These are phyloP conservation scores for Staphylotrichum tortipilum DNA, from an alignment of 495 filamentous ascomycete species.

Conservation along the genomic window DNA sequence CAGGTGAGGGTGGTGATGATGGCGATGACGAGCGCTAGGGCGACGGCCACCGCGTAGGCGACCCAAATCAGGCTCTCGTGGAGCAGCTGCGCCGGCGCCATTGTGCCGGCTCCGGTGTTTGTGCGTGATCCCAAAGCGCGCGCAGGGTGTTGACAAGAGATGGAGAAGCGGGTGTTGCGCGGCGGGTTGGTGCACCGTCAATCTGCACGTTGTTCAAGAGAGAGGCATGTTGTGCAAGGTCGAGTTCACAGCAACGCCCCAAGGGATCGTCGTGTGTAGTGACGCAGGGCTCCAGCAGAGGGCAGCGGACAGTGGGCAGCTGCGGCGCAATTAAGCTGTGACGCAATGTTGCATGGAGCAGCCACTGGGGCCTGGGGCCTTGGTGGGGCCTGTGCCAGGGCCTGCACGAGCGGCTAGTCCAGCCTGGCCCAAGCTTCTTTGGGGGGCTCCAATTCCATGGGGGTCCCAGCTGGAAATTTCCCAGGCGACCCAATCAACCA, in stretches of 20 bases:
- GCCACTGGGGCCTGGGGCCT: neutral
- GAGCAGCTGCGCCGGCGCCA: constrained; percentile 55
- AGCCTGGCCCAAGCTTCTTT: neutral
- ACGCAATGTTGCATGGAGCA: constrained; percentile 20
- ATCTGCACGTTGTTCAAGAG: neutral
- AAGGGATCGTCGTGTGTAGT: too few relatives aligned
- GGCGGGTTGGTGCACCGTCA: neutral
- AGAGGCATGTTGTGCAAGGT: too few relatives aligned
- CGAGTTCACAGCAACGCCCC: too few relatives aligned
- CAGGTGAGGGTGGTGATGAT: constrained; percentile 78
- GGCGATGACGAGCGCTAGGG: constrained; percentile 58
- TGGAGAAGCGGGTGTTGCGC: too few relatives aligned
- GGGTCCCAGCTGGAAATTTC: too few relatives aligned
- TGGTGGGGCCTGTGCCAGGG: too few relatives aligned
- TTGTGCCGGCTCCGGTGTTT: constrained; percentile 32
- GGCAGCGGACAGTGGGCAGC: too few relatives aligned
- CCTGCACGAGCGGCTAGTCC: too few relatives aligned
- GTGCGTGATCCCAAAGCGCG: too few relatives aligned
- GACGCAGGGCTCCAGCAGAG: too few relatives aligned
- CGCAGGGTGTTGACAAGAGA: neutral
- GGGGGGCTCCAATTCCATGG: neutral
- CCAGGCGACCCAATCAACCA: neutral
- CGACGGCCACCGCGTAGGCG: constrained; percentile 74
- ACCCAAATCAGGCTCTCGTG: constrained; percentile 86
- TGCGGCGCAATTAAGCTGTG: constrained; percentile 13